Evolutionary conservation across 2,329 filamentous ascomycete species (phyloP), one percentile per base, ranked within the genome.

Genomic region (Fusarium domesticum): DNA sequence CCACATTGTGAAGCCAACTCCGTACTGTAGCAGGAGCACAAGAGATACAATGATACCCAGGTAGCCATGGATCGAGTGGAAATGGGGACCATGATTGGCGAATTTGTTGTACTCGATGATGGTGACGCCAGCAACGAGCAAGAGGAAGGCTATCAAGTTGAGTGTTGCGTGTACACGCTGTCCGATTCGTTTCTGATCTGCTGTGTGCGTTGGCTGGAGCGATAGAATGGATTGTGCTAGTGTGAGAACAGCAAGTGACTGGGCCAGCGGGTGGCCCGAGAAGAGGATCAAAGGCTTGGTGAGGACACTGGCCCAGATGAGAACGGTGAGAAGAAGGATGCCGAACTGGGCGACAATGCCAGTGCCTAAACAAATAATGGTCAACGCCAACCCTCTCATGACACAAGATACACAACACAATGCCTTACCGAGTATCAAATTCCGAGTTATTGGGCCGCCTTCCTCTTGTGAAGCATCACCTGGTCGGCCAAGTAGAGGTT

Each of bases 101-200:
- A 84, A 71, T 67, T 98, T 98, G 78, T 96, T 96, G 66, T 87
- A 78, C 67, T 90, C 84, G 67, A 93, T 91, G 49, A 87, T 70
- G 51, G 78, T 69, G 30, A 89, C 75, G 42, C 87, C 88, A 14
- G 78, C 75, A 37, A 81, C 68, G 38, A 90, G 77, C 39, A 77
- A 63, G 8, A 80, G 69, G 41, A 88, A 70, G 33, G 82, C 81
- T 36, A 87, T 57, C 19, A 81, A 68, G 64, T 90, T 89, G 53
- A 96, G 72, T 11, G 71, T 68, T 18, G 83, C 84, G 68, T 98
- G 92, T 36, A 80, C 58, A 45, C 70, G 70, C 50, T 78, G 75
- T 28, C 79, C 81, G 30, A 69, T 59, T 30, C 69, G 65, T 69
- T 96, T 96, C 69, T 96, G 87, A 14, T 74, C 67, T 2, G 83